Evolutionary conservation across 768 basidiomycete genomes (phyloP).

Genomic region (Mycena galericulata): DNA sequence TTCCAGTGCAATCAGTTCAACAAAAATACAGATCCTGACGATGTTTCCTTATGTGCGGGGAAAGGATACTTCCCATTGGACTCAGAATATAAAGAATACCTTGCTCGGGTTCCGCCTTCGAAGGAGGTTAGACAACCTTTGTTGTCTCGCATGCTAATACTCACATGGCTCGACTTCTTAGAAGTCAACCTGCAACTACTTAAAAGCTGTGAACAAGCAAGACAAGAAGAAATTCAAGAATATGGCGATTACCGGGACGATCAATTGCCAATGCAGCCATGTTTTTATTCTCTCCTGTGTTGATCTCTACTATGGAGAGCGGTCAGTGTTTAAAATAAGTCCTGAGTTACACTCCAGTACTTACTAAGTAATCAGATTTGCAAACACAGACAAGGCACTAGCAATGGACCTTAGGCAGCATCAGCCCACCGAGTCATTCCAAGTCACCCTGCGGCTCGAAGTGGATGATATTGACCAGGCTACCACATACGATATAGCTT

Average conservation of each 20-base stretch:
- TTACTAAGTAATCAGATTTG: too few relatives aligned
- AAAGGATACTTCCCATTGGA: background rate
- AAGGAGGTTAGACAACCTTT: background rate
- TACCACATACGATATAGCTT: background rate
- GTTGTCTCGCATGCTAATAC: too few relatives aligned
- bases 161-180: too few relatives aligned
- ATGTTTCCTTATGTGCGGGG: background rate
- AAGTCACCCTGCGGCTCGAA: too few relatives aligned
- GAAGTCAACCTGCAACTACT: background rate
- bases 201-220: background rate
- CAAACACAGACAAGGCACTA: background rate
- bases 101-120: background rate
- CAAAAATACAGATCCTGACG: background rate
- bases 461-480: background rate
- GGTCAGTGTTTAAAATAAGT: too few relatives aligned
- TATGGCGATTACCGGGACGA: background rate
- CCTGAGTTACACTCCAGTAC: too few relatives aligned
- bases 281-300: background rate
- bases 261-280: background rate
- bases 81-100: background rate
- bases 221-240: background rate
- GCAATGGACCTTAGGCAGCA: too few relatives aligned
- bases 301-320: background rate
- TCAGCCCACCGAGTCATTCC: too few relatives aligned
- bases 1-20: background rate